These are phyloP conservation scores for Blastobotrys attinorum DNA, from an alignment of 805 yeast genomes.

Conservation along the genomic window DNA sequence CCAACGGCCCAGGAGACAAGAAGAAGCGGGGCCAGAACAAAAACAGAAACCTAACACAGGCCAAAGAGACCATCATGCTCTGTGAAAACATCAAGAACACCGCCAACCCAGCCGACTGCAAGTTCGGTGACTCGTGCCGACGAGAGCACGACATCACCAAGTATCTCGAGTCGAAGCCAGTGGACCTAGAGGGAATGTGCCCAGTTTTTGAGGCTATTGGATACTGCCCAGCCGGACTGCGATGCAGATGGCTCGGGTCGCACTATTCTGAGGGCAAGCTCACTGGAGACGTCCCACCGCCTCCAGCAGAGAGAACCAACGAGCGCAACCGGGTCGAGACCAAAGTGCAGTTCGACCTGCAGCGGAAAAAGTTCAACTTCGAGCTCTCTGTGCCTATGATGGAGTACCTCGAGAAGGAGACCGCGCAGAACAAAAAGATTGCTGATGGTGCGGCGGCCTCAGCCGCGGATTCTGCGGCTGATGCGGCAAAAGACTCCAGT, in stretches of 20 bases:
- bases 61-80: slow-evolving; percentile 52
- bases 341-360: slow-evolving; percentile 41
- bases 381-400: slow-evolving; percentile 49
- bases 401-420: slow-evolving; percentile 49
- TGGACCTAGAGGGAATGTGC: slow-evolving; percentile 69
- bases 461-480: too few species aligned
- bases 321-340: slow-evolving; percentile 57
- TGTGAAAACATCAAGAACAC: slow-evolving; percentile 45
- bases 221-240: slow-evolving; percentile 84
- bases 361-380: slow-evolving; percentile 56
- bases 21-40: slow-evolving; percentile 78
- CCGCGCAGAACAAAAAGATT: slow-evolving; percentile 31
- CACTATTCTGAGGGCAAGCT: slow-evolving; percentile 45
- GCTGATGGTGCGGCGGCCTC: too few species aligned
- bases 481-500: slow-evolving; percentile 19
- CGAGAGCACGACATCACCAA: slow-evolving; percentile 64
- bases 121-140: slow-evolving; percentile 65
- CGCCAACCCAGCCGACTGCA: slow-evolving; percentile 38
- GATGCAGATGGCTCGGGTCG: slow-evolving; percentile 81
- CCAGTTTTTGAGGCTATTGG: slow-evolving; percentile 82
- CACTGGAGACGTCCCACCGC: slow-evolving; percentile 37
- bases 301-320: slow-evolving; percentile 30
- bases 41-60: slow-evolving; percentile 65
- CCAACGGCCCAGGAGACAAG: slow-evolving; percentile 40
- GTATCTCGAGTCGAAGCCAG: slow-evolving; percentile 59